phyloP scores from a whole-genome alignment of 225 moss, liverwort and hornwort genomes.

The Marchantia polymorpha region DNA sequence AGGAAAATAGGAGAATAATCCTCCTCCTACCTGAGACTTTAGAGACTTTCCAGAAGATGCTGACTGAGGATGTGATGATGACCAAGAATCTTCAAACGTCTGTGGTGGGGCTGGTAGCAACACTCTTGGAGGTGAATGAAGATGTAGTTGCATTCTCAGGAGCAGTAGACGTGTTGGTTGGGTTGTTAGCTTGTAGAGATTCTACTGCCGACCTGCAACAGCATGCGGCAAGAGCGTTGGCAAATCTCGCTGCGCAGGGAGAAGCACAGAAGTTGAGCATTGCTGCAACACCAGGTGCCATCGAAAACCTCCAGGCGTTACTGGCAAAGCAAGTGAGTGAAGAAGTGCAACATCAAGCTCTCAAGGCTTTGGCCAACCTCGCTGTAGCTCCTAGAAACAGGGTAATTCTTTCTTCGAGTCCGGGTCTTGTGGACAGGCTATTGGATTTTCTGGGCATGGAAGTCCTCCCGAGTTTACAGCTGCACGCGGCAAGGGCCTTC shows the following conservation, averaged over 20 bases:
- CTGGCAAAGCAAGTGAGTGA: constrained; percentile 1
- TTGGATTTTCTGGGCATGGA: constrained; percentile 10
- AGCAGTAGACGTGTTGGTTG: constrained; percentile 16
- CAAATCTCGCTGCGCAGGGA: constrained; percentile 24
- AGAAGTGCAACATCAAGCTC: constrained; percentile 19
- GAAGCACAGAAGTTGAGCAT: constrained; percentile 18
- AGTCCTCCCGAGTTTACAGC: constrained; percentile 9
- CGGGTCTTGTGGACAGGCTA: constrained; percentile 11
- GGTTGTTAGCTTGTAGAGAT: constrained; percentile 1
- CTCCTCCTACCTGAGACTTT: constrained; percentile 7
- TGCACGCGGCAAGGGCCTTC: constrained; percentile 22
- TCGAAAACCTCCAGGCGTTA: constrained; percentile 5
- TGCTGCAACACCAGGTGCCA: constrained; percentile 9
- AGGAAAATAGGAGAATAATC: constrained; percentile 19
- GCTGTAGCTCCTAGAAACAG: not conserved
- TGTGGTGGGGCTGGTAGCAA: constrained; percentile 17
- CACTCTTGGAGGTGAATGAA: constrained; percentile 23
- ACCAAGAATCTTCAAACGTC: constrained; percentile 18
- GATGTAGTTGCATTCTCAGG: constrained; percentile 3
- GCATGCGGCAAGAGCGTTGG: constrained; percentile 21
- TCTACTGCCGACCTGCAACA: constrained; percentile 14
- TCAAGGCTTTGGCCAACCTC: constrained; percentile 24
- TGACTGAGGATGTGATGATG: constrained; percentile 13
- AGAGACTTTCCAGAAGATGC: constrained; percentile 11
- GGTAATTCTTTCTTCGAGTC: not conserved